phyloP scores from a whole-genome alignment of 1,284 basidiomycete genomes.

The Thelephora terrestris region DNA sequence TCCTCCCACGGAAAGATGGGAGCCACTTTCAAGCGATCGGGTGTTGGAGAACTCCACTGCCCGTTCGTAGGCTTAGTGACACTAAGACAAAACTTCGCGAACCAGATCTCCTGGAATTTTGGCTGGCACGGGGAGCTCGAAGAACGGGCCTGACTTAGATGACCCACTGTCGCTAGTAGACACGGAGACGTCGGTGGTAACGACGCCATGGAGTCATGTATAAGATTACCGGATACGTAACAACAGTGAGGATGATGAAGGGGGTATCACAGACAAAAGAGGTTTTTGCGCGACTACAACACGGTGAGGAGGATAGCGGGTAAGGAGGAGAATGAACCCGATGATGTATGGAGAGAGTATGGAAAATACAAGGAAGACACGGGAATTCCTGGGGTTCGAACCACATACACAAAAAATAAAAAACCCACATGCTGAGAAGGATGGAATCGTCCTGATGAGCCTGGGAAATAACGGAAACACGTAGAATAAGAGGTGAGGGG shows the following conservation, averaged over 20 bases:
- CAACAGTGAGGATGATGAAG: not conserved
- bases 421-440: slow-evolving; percentile 1
- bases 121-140: slow-evolving; percentile 45
- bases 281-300: not conserved
- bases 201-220: not conserved
- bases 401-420: slow-evolving; percentile 4
- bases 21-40: slow-evolving; percentile 66
- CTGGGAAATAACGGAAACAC: slow-evolving; percentile 13
- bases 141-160: slow-evolving; percentile 32
- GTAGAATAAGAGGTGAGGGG: not conserved
- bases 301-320: not conserved
- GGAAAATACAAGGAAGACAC: slow-evolving; percentile 2
- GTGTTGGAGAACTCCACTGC: slow-evolving; percentile 31
- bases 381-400: slow-evolving; percentile 1
- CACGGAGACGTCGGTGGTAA: not conserved
- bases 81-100: slow-evolving; percentile 49
- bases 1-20: slow-evolving; percentile 93
- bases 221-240: not conserved
- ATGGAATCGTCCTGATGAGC: slow-evolving; percentile 4
- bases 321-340: not conserved
- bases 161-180: not conserved
- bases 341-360: not conserved
- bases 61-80: slow-evolving; percentile 38
- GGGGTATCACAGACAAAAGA: no score
- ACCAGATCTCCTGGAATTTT: slow-evolving; percentile 51